phyloP scores from a whole-genome alignment of 495 filamentous ascomycete species.

The Penicillium goetzii region DNA sequence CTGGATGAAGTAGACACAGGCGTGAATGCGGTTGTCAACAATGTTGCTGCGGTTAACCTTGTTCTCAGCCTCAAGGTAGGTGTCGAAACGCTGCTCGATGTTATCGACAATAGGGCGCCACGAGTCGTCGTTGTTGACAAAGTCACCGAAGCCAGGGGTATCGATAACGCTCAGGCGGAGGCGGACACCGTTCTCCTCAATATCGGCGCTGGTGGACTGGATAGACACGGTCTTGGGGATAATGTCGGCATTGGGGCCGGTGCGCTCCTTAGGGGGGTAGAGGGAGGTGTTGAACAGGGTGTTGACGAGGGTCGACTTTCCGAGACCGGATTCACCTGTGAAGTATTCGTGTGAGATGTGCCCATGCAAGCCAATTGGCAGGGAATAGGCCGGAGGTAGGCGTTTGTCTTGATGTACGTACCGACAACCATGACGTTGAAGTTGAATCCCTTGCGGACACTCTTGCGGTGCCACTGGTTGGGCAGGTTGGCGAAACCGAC shows the following conservation, averaged over 20 bases:
- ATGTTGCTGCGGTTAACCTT: slow-evolving; percentile 99
- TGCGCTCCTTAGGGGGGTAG: slow-evolving; percentile 97
- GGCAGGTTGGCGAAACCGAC: slow-evolving; percentile 98
- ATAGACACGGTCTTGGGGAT: slow-evolving; percentile 99
- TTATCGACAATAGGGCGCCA: slow-evolving; percentile 99
- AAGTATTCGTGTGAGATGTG: slow-evolving; percentile 8
- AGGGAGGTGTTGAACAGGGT: slow-evolving; percentile 99
- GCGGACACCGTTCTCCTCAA: slow-evolving; percentile 98
- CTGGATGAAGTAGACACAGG: slow-evolving; percentile 99
- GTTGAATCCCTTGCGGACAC: slow-evolving; percentile 99
- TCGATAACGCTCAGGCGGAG: slow-evolving; percentile 96
- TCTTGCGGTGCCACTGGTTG: slow-evolving; percentile 99
- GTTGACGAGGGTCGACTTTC: slow-evolving; percentile 99
- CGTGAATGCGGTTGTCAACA: slow-evolving; percentile 97
- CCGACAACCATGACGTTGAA: slow-evolving; percentile 99
- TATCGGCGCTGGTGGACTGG: slow-evolving; percentile 97
- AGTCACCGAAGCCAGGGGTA: slow-evolving; percentile 97
- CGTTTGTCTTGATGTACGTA: slow-evolving; percentile 52
- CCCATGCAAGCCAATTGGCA: neutral
- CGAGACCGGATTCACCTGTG: slow-evolving; percentile 95
- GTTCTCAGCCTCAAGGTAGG: slow-evolving; percentile 98
- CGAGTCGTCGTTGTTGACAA: slow-evolving; percentile 99
- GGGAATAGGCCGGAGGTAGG: neutral
- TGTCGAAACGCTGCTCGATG: slow-evolving; percentile 98
- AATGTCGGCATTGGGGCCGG: slow-evolving; percentile 93